Evolutionary conservation across 306 rosid species (phyloP), one percentile per base, ranked within the genome.

Genomic region (Luffa aegyptiaca): DNA sequence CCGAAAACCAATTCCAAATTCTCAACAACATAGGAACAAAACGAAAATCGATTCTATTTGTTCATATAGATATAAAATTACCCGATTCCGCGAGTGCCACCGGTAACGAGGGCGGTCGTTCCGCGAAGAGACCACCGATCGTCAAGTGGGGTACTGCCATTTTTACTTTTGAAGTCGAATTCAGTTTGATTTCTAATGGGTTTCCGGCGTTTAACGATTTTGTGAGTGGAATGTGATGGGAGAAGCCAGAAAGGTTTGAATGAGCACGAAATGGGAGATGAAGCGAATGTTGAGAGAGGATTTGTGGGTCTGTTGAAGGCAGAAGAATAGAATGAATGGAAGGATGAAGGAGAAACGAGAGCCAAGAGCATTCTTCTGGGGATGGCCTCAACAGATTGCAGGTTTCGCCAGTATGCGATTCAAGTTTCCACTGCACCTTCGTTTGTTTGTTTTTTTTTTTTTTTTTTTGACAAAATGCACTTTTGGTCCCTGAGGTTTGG

Each of bases 61-160:
- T 31, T 61, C 26, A 65, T 13, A 69, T 21, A 41, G 33, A n/a
- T 41, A 39, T 1, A 10, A 5, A 45, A 10, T 65, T 85, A 88
- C 94, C 97, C 97, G 21, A 92, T 92, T 80, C 97, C 94, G 55
- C 91, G 94, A 55, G 92, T 92, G 62, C 94, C 97, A 33, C 94
- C 91, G 26, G 94, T 90, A 71, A 92, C 97, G 45, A 92, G 89
- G 45, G 97, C 93, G 31, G 94, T 85, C 87, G 57, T 85, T 45
- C 91, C 92, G 12, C 45, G 44, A 68, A 92, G 97, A 59, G 88
- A 86, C 97, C 97, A 90, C 45, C 87, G 85, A 55, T 77, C 57
- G 18, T 79, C 65, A 3, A 20, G 4, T 42, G 55, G 76, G 37
- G n/a, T n/a, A 10, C 44, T 18, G 14, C 62, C 45, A 75, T 75